A percentile compares a stretch with the other conserved stretches of the same genome.
Conservation (phyloP, 2,329 filamentous ascomycete species). For the Diaporthe citriasiana region DNA sequence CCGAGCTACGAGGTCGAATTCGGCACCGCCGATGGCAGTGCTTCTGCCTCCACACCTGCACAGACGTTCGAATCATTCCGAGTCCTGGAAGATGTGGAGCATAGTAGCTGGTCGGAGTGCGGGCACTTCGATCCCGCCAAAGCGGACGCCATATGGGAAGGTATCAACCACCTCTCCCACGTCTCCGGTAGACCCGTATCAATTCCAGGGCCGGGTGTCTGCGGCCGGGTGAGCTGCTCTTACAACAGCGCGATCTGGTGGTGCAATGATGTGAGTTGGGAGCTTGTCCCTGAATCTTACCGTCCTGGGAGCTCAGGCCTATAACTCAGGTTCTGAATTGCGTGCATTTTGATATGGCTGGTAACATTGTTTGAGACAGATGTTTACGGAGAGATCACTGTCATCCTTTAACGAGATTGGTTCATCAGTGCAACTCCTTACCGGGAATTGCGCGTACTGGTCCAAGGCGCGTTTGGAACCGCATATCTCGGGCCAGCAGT, state of each 20-base stretch:
- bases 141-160: not conserved
- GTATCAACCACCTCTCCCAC: not conserved
- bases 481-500: not conserved
- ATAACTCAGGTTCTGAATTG: not conserved
- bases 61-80: not conserved
- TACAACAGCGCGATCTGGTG: constrained; percentile 15
- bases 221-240: constrained; percentile 11
- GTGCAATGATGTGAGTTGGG: constrained; percentile 19
- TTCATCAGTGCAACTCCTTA: not conserved
- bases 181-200: not conserved
- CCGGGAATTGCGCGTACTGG: not conserved
- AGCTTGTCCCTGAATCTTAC: not conserved
- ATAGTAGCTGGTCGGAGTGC: not conserved
- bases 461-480: not conserved
- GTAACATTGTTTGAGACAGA: not conserved
- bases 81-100: not conserved
- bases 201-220: not conserved
- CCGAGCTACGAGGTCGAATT: not conserved
- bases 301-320: not conserved
- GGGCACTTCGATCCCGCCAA: not conserved
- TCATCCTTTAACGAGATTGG: not conserved
- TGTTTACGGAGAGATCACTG: not conserved
- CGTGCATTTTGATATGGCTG: no score
- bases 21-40: not conserved
- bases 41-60: no score